These are phyloP conservation scores for Candida argentea DNA, from an alignment of 805 yeast species.

Conservation along the genomic window DNA sequence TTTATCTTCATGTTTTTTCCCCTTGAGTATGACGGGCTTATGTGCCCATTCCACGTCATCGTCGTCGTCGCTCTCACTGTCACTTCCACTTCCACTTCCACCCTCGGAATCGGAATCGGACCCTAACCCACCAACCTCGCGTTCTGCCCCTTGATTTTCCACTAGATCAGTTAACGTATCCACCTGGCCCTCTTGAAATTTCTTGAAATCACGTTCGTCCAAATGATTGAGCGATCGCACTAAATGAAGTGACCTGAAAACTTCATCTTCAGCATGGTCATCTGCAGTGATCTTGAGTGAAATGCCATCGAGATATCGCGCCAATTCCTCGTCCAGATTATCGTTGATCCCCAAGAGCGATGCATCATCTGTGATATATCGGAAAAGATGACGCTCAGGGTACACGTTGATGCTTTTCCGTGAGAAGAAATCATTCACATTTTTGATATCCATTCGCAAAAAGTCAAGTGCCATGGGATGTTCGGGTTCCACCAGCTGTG, in stretches of 20 bases:
- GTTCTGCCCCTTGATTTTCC: constrained; percentile 15
- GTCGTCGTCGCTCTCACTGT: constrained; percentile 13
- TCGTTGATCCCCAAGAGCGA: constrained; percentile 24
- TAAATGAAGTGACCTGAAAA: constrained; percentile 72
- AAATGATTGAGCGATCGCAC: constrained; percentile 73
- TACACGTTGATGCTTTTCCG: constrained; percentile 63
- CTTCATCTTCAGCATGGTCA: constrained; percentile 62
- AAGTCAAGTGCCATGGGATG: constrained; percentile 96
- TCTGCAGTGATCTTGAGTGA: constrained; percentile 52
- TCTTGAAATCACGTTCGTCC: constrained; percentile 83
- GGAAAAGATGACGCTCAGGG: constrained; percentile 74
- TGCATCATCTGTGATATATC: constrained; percentile 52
- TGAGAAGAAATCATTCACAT: constrained; percentile 80
- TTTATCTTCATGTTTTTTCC: constrained; percentile 73
- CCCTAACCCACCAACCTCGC: constrained; percentile 15
- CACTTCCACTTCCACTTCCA: constrained; percentile 12
- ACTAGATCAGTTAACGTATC: constrained; percentile 63
- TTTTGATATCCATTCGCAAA: constrained; percentile 93
- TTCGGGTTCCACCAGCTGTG: constrained; percentile 95
- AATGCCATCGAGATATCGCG: constrained; percentile 34
- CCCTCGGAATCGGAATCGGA: constrained; percentile 12
- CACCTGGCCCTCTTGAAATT: constrained; percentile 70
- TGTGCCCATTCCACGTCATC: constrained; percentile 35
- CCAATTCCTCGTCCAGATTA: constrained; percentile 33
- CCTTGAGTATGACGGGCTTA: constrained; percentile 35